Conservation (phyloP, 371 early-diverging fungal genomes). For the Neoconidiobolus thromboides region DNA sequence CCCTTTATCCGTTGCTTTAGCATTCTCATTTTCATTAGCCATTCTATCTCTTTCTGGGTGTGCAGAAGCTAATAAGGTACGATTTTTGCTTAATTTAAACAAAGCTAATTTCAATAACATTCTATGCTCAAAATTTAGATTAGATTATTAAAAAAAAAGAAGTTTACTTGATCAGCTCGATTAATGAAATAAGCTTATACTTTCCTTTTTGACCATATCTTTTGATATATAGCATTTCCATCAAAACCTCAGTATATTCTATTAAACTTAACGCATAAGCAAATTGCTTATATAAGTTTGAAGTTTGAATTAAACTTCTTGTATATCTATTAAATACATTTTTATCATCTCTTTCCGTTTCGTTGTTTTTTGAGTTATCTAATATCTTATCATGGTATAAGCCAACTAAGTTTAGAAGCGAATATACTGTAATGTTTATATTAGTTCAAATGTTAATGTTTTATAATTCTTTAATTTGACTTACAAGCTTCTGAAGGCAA, state of each 20-base stretch:
- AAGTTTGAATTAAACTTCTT: conserved; percentile 26
- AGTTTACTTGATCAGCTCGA: conserved; percentile 58
- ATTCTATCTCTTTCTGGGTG: conserved; percentile 57
- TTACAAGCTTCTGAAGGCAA: conserved; percentile 78
- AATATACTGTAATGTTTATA: conserved; percentile 36
- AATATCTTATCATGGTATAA: conserved; percentile 75
- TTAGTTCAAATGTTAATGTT: not conserved
- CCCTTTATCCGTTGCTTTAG: conserved; percentile 10
- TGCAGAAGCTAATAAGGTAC: conserved; percentile 24
- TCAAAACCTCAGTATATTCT: conserved; percentile 55
- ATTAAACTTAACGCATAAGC: conserved; percentile 46
- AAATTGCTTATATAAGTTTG: conserved; percentile 27
- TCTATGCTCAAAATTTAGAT: not conserved
- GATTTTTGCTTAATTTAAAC: not conserved
- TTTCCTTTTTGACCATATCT: conserved; percentile 37
- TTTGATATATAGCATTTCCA: conserved; percentile 69
- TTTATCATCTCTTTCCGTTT: conserved; percentile 8
- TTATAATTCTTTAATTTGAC: conserved; percentile 1
- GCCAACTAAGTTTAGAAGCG: conserved; percentile 57
- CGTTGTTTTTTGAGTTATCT: conserved; percentile 18
- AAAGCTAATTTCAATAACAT: conserved; percentile 1
- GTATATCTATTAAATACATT: conserved; percentile 45
- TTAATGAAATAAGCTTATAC: conserved; percentile 38
- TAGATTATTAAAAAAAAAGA: not conserved
- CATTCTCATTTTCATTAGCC: conserved; percentile 18